Percentiles rank a stretch among this genome's conserved stretches.
These are phyloP conservation scores for Aspergillus versicolor DNA, from an alignment of 2,329 filamentous ascomycete genomes.

Conservation along the genomic window DNA sequence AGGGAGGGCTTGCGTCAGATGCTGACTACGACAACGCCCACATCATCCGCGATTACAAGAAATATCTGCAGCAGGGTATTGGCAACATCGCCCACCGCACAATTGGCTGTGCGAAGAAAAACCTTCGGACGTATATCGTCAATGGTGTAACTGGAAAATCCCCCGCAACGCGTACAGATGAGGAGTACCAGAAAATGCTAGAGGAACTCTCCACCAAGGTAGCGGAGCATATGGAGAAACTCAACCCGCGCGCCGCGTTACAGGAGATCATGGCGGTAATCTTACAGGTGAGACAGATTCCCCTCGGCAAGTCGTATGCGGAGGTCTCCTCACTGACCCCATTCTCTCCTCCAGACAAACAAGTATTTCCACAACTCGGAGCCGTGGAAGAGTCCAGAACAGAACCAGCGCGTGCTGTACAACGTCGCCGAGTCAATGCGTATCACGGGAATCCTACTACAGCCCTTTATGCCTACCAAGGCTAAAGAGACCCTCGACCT, in stretches of 20 bases:
- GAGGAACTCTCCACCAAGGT: slow-evolving; percentile 43
- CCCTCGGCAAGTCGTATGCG: not conserved
- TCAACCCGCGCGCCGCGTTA: slow-evolving; percentile 66
- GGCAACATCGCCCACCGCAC: slow-evolving; percentile 79
- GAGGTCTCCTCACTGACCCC: not conserved
- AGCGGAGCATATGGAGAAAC: slow-evolving; percentile 58
- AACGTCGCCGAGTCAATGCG: slow-evolving; percentile 73
- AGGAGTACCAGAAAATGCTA: slow-evolving; percentile 43
- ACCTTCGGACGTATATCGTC: slow-evolving; percentile 59
- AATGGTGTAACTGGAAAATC: slow-evolving; percentile 29
- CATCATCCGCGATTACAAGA: slow-evolving; percentile 76
- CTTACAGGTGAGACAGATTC: slow-evolving; percentile 49
- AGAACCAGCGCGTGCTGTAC: slow-evolving; percentile 65
- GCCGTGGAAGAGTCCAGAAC: slow-evolving; percentile 63
- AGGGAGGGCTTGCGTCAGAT: slow-evolving; percentile 75
- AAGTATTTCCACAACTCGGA: slow-evolving; percentile 62
- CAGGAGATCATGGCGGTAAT: slow-evolving; percentile 63
- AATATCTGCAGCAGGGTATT: slow-evolving; percentile 71
- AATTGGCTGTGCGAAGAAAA: slow-evolving; percentile 68
- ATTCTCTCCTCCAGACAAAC: slow-evolving; percentile 55
- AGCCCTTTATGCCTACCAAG: slow-evolving; percentile 87
- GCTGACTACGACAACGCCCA: slow-evolving; percentile 79
- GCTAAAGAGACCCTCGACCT: slow-evolving; percentile 70
- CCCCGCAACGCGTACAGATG: slow-evolving; percentile 29
- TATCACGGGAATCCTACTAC: slow-evolving; percentile 77